Evolutionary conservation across 2,329 filamentous ascomycete species (phyloP).

Genomic region (Penicillium paneum): DNA sequence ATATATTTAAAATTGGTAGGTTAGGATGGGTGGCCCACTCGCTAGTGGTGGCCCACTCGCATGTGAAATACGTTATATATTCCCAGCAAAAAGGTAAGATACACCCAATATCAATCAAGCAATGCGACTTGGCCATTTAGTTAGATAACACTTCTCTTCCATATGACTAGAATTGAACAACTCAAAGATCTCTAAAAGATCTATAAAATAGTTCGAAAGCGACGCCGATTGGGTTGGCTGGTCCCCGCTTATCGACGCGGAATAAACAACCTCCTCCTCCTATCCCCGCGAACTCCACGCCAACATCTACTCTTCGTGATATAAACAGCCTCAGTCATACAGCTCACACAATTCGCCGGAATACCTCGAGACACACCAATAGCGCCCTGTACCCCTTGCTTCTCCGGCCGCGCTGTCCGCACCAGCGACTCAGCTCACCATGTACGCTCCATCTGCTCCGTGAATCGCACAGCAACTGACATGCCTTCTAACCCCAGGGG

Average conservation of each 20-base stretch:
- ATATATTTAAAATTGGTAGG: too few species aligned
- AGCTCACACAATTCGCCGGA: not conserved
- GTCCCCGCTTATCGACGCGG: not conserved
- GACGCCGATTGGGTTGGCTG: not conserved
- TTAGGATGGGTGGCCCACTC: too few species aligned
- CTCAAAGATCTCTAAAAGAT: not conserved
- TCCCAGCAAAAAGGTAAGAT: too few species aligned
- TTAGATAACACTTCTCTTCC: too few species aligned
- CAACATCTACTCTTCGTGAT: not conserved
- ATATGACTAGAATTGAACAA: too few species aligned
- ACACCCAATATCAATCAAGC: too few species aligned
- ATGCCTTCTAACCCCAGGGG: conserved; percentile 60
- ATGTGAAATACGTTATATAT: too few species aligned
- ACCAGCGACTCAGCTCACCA: conserved; percentile 13
- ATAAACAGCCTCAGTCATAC: not conserved
- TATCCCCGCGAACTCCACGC: not conserved
- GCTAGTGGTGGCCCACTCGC: too few species aligned
- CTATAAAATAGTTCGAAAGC: not conserved
- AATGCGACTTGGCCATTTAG: not conserved
- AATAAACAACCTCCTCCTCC: not conserved
- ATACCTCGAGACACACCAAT: conserved; percentile 9
- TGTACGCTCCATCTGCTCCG: conserved; percentile 16
- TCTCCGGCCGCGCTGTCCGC: conserved; percentile 10
- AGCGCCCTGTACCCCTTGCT: conserved; percentile 6
- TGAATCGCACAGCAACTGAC: conserved; percentile 7